phyloP scores from a whole-genome alignment of 1,139 yeast genomes.

The Pichia sp. region DNA sequence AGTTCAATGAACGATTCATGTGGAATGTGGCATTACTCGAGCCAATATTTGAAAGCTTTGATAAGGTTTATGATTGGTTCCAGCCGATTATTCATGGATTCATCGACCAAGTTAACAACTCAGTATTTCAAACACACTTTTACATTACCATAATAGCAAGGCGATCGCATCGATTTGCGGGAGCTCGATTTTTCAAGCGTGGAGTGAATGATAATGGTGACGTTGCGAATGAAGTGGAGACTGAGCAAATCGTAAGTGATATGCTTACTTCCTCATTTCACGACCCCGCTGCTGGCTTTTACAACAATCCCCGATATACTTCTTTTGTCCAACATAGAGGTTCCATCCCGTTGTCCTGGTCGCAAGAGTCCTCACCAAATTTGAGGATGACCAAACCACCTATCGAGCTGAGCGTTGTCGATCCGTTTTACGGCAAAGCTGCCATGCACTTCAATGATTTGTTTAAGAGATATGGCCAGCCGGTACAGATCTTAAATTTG shows the following conservation, averaged over 20 bases:
- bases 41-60: conserved; percentile 56
- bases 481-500: conserved; percentile 69
- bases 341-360: conserved; percentile 92
- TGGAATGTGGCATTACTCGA: conserved; percentile 78
- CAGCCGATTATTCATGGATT: conserved; percentile 96
- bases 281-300: conserved; percentile 70
- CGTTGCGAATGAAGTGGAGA: conserved; percentile 97
- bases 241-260: conserved; percentile 94
- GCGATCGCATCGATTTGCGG: conserved; percentile 95
- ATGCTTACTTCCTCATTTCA: conserved; percentile 83
- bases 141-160: conserved; percentile 88
- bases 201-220: conserved; percentile 92
- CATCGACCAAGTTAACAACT: conserved; percentile 88
- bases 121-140: conserved; percentile 76
- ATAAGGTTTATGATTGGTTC: conserved; percentile 87
- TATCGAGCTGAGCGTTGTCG: conserved; percentile 69
- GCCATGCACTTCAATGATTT: conserved; percentile 88
- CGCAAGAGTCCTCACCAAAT: conserved; percentile 76
- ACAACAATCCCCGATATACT: conserved; percentile 76
- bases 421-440: conserved; percentile 85
- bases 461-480: conserved; percentile 79
- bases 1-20: conserved; percentile 76
- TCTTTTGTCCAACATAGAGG: conserved; percentile 97
- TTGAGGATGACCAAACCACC: conserved; percentile 67
- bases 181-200: conserved; percentile 89